Evolutionary conservation across 306 rosid species (phyloP), one percentile per base, ranked within the genome.

Genomic region (Astragalus membranaceus): DNA sequence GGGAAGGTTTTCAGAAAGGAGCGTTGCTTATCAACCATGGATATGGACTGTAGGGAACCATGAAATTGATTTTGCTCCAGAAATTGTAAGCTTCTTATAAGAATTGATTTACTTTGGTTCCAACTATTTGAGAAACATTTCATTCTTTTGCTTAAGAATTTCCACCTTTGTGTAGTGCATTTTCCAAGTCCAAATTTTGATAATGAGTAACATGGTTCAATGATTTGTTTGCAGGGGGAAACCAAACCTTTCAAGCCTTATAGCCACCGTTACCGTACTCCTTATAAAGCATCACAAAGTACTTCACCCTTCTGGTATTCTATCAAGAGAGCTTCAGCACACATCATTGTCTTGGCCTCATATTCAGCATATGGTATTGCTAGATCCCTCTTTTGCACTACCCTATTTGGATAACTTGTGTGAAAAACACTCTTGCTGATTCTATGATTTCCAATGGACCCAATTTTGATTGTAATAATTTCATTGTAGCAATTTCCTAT

Each of bases 1-100:
- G 97, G 96, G 89, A 84, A 88, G 97, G 64, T 90, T 90, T 7
- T 9, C 44, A 2, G 97, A 94, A 86, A 88, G 98, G 82, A 88
- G 94, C 50, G 53, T 5, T 70, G 98, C 98, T 61, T 94, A 88
- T 88, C 97, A 94, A 78, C 97, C 98, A 11, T 94, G 98, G 98
- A 88, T 93, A 75, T 93, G 98, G 96, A 90, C 97, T 7, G 85
- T 90, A 26, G 98, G 97, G 43, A 93, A 93, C 78, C 97, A 93
- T 75, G 98, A 90, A 78, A 23, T 93, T 57, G 92, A 87, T 80
- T 90, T 79, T 76, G 88, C 35, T 47, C 96, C 96, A 14, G 79
- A 85, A 75, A 78, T 93, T 42, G 98, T 90, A 72, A 86, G 87
- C 33, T 30, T 83, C 64, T 47, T 16, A 9, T 32, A 8, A 44